Evolutionary conservation across 2,329 filamentous ascomycete genomes (phyloP).

Genomic region (Neopestalotiopsis sp.): DNA sequence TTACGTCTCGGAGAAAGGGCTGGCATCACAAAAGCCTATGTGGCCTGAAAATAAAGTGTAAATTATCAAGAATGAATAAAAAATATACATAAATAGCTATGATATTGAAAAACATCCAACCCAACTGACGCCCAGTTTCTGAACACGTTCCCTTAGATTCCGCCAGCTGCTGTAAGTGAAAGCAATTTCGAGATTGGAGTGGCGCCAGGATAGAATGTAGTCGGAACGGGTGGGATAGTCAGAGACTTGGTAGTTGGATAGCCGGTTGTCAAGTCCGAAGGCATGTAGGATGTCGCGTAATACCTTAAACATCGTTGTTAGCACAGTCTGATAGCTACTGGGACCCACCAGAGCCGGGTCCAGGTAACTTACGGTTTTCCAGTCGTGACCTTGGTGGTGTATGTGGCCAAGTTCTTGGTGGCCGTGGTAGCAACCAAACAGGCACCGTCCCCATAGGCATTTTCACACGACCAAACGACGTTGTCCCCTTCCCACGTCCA

Average conservation of each 20-base stretch:
- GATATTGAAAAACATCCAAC: too few species aligned
- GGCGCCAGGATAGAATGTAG: neutral
- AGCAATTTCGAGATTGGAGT: neutral
- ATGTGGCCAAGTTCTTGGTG: neutral
- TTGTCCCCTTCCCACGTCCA: constrained; percentile 1
- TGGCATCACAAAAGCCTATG: too few species aligned
- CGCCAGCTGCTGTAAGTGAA: neutral
- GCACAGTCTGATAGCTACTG: too few species aligned
- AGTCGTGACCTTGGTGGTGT: neutral
- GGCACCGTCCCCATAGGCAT: neutral
- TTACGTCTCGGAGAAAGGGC: too few species aligned
- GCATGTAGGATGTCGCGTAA: neutral
- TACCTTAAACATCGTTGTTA: neutral
- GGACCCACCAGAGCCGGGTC: too few species aligned
- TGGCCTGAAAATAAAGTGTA: too few species aligned
- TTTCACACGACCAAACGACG: neutral
- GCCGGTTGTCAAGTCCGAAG: neutral
- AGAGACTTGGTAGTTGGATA: neutral
- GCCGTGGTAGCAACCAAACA: neutral
- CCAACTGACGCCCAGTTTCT: too few species aligned
- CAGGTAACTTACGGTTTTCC: neutral
- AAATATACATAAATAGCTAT: too few species aligned
- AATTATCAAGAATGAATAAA: too few species aligned
- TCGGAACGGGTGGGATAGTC: neutral
- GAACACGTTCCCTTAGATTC: neutral